Evolutionary conservation across 345 rosid genomes (phyloP).

Genomic region (Sisymbrium altissimum): DNA sequence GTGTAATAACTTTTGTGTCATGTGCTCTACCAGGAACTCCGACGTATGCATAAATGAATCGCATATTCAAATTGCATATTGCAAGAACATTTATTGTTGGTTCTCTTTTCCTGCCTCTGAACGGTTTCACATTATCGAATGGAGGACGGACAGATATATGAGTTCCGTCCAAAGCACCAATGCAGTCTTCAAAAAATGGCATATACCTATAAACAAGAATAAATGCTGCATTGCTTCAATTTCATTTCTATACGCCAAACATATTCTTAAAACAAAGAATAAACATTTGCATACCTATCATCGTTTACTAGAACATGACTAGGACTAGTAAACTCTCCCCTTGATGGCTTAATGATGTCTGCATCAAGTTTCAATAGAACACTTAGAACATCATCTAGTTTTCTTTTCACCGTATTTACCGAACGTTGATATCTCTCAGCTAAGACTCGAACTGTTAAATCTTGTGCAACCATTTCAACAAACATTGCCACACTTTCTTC

Average conservation of each 20-base stretch:
- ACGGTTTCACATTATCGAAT: background rate
- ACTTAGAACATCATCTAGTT: background rate
- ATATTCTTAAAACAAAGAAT: too few relatives aligned
- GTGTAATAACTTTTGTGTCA: background rate
- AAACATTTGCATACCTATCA: background rate
- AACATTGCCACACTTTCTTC: background rate
- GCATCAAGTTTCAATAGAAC: background rate
- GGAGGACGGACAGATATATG: background rate
- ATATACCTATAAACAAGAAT: background rate
- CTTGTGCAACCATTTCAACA: background rate
- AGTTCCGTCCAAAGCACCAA: background rate
- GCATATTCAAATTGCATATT: background rate
- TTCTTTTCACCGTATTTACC: background rate
- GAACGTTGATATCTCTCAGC: background rate
- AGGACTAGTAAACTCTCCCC: background rate
- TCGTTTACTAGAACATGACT: background rate
- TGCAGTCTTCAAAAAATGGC: background rate
- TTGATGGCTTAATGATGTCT: background rate
- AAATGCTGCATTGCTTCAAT: too few relatives aligned
- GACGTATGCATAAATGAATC: background rate
- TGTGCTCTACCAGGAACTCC: background rate
- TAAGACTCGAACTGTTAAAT: background rate
- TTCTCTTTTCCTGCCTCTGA: background rate
- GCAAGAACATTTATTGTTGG: background rate
- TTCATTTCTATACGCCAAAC: too few relatives aligned